phyloP scores from a whole-genome alignment of 2,329 filamentous ascomycete genomes.

The Aspergillus floridensis region DNA sequence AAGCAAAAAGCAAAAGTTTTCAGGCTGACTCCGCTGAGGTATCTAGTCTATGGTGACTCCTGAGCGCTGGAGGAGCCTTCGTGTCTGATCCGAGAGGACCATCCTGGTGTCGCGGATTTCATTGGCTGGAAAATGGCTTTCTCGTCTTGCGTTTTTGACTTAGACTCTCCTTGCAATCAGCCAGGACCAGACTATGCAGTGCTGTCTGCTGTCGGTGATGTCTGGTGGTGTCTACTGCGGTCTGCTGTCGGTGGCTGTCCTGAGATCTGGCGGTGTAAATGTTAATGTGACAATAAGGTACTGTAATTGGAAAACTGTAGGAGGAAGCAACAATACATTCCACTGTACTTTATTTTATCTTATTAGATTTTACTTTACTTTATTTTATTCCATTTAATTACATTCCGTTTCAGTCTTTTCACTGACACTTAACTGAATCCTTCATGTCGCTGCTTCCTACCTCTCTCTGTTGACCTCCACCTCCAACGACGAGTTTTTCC shows the following conservation, averaged over 20 bases:
- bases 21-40: too few species aligned
- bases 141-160: background rate
- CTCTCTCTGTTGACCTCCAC: too few species aligned
- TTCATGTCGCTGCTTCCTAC: too few species aligned
- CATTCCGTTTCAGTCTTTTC: too few species aligned
- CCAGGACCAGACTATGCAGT: background rate
- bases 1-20: background rate
- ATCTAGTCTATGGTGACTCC: background rate
- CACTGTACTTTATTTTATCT: too few species aligned
- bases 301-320: background rate
- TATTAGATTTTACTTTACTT: too few species aligned
- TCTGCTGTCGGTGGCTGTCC: conserved; percentile 14
- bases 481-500: background rate
- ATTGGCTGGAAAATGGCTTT: background rate
- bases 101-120: background rate
- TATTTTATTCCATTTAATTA: too few species aligned
- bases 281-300: background rate
- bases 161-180: background rate
- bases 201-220: background rate
- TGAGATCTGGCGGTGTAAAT: conserved; percentile 27
- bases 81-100: background rate
- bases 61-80: background rate
- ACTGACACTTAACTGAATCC: too few species aligned
- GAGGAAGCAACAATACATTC: too few species aligned
- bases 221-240: background rate